Evolutionary conservation across 345 rosid genomes (phyloP).

Genomic region (Gossypium sturtianum): DNA sequence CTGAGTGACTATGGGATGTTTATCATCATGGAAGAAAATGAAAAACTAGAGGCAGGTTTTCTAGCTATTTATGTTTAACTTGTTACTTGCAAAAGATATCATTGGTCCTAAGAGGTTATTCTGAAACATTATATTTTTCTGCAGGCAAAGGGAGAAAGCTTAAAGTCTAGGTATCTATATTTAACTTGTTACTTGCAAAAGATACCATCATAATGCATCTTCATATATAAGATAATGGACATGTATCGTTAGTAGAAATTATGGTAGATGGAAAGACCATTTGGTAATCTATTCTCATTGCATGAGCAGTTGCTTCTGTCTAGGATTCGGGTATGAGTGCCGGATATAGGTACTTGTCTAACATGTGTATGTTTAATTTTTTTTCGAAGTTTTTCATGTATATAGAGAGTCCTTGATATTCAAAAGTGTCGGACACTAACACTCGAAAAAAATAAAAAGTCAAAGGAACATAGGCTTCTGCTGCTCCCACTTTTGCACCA

Average conservation of each 20-base stretch:
- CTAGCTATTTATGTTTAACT: background rate
- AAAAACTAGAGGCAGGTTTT: conserved; percentile 58
- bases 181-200: background rate
- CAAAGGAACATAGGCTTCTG: background rate
- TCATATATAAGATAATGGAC: background rate
- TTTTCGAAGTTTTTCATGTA: background rate
- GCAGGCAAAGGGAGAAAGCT: conserved; percentile 64
- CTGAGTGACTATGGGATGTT: conserved; percentile 94
- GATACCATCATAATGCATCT: background rate
- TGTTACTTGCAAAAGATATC: background rate
- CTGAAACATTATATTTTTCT: conserved; percentile 17
- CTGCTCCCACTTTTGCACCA: too few species aligned
- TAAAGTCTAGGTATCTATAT: conserved; percentile 43
- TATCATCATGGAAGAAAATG: conserved; percentile 56
- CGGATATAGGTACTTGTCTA: too few species aligned
- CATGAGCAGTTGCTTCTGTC: background rate
- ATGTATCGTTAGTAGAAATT: background rate
- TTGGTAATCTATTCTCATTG: background rate
- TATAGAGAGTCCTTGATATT: background rate
- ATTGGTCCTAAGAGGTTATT: conserved; percentile 1
- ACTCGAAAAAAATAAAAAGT: background rate
- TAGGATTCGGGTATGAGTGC: too few species aligned
- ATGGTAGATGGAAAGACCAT: background rate
- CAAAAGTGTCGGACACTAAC: background rate
- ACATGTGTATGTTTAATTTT: too few species aligned